Conservation (phyloP, 2,329 filamentous ascomycete genomes). For the Xylaria sp. region DNA sequence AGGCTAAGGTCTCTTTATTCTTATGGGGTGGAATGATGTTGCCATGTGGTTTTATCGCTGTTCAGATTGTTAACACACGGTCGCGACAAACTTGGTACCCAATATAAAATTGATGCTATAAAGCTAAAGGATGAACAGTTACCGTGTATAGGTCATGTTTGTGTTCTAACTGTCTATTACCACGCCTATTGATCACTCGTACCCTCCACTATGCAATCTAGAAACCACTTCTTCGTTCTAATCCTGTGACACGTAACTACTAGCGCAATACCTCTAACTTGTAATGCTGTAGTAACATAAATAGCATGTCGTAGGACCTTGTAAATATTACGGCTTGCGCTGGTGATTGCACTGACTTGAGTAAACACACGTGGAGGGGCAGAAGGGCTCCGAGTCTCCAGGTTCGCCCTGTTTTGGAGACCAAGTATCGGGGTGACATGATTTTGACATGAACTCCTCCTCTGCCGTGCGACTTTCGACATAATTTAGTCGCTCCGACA, state of each 20-base stretch:
- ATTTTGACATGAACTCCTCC: conserved; percentile 5
- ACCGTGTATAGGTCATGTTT: no score
- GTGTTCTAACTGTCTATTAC: neutral
- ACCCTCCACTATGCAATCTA: neutral
- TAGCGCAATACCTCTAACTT: neutral
- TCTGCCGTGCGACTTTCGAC: neutral
- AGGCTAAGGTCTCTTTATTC: no score
- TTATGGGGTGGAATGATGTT: no score
- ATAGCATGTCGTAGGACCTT: neutral
- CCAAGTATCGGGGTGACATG: conserved; percentile 46
- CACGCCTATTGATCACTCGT: neutral
- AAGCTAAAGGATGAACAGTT: neutral
- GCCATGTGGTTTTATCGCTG: neutral
- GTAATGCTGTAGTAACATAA: neutral
- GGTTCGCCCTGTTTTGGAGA: conserved; percentile 44
- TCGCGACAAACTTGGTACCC: neutral
- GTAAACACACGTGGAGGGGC: conserved; percentile 38
- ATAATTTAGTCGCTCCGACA: neutral
- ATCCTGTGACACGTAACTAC: no score
- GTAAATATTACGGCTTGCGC: neutral
- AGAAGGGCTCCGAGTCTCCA: conserved; percentile 46
- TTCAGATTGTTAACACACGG: neutral
- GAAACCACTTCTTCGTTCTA: neutral
- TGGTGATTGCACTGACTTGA: conserved; percentile 30
- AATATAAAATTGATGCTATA: neutral